Base-by-base conservation (phyloP, 2,329 filamentous ascomycete genomes). In the Biscogniauxia mediterranea region DNA sequence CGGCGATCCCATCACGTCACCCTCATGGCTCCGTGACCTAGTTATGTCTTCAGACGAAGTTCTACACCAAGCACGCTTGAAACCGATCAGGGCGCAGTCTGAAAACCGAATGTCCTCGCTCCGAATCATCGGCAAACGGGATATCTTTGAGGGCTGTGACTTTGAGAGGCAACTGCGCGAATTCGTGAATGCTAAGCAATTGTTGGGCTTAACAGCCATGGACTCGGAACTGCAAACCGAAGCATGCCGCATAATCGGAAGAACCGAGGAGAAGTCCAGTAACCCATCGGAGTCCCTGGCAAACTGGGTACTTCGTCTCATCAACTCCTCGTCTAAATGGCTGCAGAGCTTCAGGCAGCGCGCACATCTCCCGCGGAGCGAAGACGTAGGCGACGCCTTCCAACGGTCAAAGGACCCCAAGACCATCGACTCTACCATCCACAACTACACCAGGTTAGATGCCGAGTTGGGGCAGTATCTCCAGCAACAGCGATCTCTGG, bases 151-250 rank as follows among this genome's bases (percentile, higher is more conserved):
- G 66, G 74, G 77, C 55, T 86, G 84, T 62, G 81, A 82, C 2
- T 77, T 86, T 68, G 84, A 87, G 70, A 70, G 70, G n/a, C 79
- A 83, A 57, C 76, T 87, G 21, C 80, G 80, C 5, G 79, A 83
- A 53, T 86, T 81, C 66, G 83, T 85, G 57, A 78, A 77, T 63
- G 78, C 78, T 8, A 82, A 80, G 70, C 74, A 76, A 55, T 68
- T 85, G 59, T 72, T 88, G 8, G 85, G 85, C n/a, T 68, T 88
- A 66, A 86, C 83, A 0, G 79, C 84, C 17, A 83, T 83, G 76
- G 84, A 88, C 58, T 74, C 81, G 5, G 85, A 88, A 71, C 78
- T 89, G 17, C 85, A 88, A 69, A 75, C 79, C 6, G 83, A 87
- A 71, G 84, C 85, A 17, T 85, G 84, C 67, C 80, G 78, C 21